phyloP scores from a whole-genome alignment of 352 stramenopile species.

The Pythium pyrilobum region DNA sequence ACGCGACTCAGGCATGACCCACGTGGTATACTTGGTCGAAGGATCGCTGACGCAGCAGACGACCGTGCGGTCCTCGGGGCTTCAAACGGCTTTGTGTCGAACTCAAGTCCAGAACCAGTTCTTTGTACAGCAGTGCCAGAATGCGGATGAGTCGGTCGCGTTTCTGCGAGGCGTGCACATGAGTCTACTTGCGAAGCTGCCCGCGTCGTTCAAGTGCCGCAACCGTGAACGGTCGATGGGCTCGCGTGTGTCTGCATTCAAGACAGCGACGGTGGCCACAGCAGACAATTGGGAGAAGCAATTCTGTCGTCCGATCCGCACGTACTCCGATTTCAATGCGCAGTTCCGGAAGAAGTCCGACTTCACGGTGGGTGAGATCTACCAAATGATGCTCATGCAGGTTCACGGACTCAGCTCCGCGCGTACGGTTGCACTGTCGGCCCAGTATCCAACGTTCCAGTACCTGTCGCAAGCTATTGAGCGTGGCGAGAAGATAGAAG shows the following conservation, averaged over 20 bases:
- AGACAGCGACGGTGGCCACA: neutral
- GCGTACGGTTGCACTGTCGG: constrained; percentile 38
- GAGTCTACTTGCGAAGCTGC: constrained; percentile 56
- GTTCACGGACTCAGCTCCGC: constrained; percentile 48
- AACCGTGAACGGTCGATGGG: constrained; percentile 24
- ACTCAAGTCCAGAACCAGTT: constrained; percentile 83
- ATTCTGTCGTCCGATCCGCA: constrained; percentile 45
- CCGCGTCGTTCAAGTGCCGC: constrained; percentile 18
- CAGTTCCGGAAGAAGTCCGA: constrained; percentile 72
- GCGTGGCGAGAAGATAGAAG: constrained; percentile 4
- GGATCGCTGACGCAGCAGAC: constrained; percentile 72
- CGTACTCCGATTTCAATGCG: constrained; percentile 59
- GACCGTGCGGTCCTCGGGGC: constrained; percentile 43
- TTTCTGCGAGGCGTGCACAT: constrained; percentile 66
- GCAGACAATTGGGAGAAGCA: constrained; percentile 24
- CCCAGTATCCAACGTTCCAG: constrained; percentile 44
- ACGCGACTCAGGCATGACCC: constrained; percentile 51
- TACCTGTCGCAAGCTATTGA: constrained; percentile 35
- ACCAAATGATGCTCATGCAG: constrained; percentile 84
- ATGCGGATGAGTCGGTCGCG: constrained; percentile 68
- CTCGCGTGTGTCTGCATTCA: neutral
- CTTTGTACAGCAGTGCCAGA: constrained; percentile 74
- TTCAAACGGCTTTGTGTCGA: constrained; percentile 70
- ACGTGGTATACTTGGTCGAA: constrained; percentile 84
- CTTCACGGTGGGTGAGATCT: constrained; percentile 69